phyloP scores from a whole-genome alignment of 345 rosid genomes.

The Acer yangbiense region DNA sequence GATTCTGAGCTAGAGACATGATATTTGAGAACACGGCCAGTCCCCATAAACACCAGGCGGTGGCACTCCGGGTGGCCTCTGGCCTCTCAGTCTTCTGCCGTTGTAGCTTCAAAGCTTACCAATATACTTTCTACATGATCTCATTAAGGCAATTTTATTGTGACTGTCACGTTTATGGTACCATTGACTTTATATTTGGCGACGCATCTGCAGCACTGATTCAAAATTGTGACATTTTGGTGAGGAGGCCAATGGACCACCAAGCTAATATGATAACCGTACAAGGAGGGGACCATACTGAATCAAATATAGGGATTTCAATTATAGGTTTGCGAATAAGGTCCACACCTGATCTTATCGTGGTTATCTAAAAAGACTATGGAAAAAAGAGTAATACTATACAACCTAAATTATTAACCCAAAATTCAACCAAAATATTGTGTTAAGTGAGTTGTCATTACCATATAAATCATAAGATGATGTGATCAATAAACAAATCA shows the following conservation, averaged over 20 bases:
- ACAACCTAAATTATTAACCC: too few relatives aligned
- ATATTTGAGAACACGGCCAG: slow-evolving; percentile 81
- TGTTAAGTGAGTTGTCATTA: too few relatives aligned
- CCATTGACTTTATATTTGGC: slow-evolving; percentile 76
- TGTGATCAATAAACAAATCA: too few relatives aligned
- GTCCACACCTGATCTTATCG: too few relatives aligned
- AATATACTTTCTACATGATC: slow-evolving; percentile 61
- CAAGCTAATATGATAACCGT: too few relatives aligned
- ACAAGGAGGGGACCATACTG: too few relatives aligned
- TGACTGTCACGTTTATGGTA: slow-evolving; percentile 72
- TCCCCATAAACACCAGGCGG: slow-evolving; percentile 57
- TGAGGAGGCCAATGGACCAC: slow-evolving; percentile 15
- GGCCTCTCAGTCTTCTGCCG: slow-evolving; percentile 61
- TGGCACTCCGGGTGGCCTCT: slow-evolving; percentile 51
- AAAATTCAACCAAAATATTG: too few relatives aligned
- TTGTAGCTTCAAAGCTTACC: slow-evolving; percentile 71
- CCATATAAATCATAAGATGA: too few relatives aligned
- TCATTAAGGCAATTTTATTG: slow-evolving; percentile 71
- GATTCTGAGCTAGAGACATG: slow-evolving; percentile 83
- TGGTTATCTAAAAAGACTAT: too few relatives aligned
- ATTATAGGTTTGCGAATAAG: too few relatives aligned
- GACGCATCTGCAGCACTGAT: slow-evolving; percentile 61
- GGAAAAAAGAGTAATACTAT: too few relatives aligned
- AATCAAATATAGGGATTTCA: too few relatives aligned
- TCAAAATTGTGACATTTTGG: slow-evolving; percentile 73